Evolutionary conservation across 495 filamentous ascomycete species (phyloP), one percentile per base, ranked within the genome.

Genomic region (Aspergillus panamensis): DNA sequence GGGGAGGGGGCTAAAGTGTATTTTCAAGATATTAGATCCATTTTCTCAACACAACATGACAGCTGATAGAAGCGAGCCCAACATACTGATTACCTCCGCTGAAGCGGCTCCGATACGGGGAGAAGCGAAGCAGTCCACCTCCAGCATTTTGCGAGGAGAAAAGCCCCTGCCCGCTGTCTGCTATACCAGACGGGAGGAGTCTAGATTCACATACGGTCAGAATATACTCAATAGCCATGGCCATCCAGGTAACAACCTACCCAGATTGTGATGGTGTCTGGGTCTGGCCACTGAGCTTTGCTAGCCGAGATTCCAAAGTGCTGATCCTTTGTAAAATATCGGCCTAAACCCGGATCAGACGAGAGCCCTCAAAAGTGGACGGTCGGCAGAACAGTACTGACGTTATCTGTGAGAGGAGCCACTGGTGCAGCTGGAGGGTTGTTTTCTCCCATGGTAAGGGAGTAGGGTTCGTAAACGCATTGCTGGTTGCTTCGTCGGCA

Each of bases 381-480:
- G 4, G 6, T 10, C 2, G 1, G n/a, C 9, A 17, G 16, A 10
- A 12, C 4, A 20, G n/a, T 6, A 19, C n/a, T 20, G n/a, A 45
- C 42, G 3, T 45, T 45, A 20, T 45, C 42, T 20, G 16, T 4
- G 7, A 16, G 16, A 21, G 42, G n/a, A 6, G 17, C 39, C 19
- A 54, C 12, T 12, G 58, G 30, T 1, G 56, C n/a, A 9, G 39
- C 6, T 10, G 43, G 51, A 30, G 42, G 31, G 9, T 55, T 16
- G 13, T 5, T 45, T 10, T 65, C 58, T 12, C 44, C 29, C 20
- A 62, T 19, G 12, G 60, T 64, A 5, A 37, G 17, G 2, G 61
- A 60, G 29, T 66, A 68, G 0, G 65, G 67, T 43, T 64, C 62
- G 10, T 65, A 70, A 10, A 64, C 44, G 39, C 68, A 71, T 14